Evolutionary conservation across 805 yeast genomes (phyloP), one percentile per base, ranked within the genome.

Genomic region (Nakazawaea ambrosiae): DNA sequence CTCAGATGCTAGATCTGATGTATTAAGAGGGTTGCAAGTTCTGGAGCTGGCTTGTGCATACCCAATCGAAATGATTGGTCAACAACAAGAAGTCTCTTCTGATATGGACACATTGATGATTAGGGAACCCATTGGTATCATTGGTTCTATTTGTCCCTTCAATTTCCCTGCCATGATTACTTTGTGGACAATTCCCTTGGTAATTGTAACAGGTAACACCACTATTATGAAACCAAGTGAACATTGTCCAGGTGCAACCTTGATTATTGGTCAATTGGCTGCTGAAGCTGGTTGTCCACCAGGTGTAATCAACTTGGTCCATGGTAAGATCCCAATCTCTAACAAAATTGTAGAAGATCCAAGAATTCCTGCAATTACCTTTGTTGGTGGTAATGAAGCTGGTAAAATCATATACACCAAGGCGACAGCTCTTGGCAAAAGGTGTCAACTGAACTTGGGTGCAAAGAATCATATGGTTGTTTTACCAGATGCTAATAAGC

Each of bases 81-180:
- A 66, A 33, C 66, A 75, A 20, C 66, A 81, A 42, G 87, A 79
- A 51, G 88, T 81, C 12, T 72, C 86, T 18, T 64, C 68, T 14
- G 84, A 79, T 49, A 81, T 81, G 88, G 87, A 81, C 53, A 81
- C 89, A 20, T 69, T 78, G 49, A 78, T 78, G 83, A 78, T 74
- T 52, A 72, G 88, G 49, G 81, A 75, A 56, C 86, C 86, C 30
- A 63, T 81, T 42, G 90, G 90, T 20, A 83, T 81, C 10, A 73
- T 81, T 42, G 87, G 81, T 14, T 81, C 88, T 19, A 81, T 81
- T 50, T 75, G 82, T 46, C 90, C 90, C 16, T 81, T 81, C 67
- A 81, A 81, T 63, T 81, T 81, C 74, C 90, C 90, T 20, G 90
- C 86, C 31, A 81, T 81, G 90, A 84, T 83, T 47, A 81, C 81